Evolutionary conservation across 352 stramenopile species (phyloP).

Genomic region (Pythium scleroteichum): DNA sequence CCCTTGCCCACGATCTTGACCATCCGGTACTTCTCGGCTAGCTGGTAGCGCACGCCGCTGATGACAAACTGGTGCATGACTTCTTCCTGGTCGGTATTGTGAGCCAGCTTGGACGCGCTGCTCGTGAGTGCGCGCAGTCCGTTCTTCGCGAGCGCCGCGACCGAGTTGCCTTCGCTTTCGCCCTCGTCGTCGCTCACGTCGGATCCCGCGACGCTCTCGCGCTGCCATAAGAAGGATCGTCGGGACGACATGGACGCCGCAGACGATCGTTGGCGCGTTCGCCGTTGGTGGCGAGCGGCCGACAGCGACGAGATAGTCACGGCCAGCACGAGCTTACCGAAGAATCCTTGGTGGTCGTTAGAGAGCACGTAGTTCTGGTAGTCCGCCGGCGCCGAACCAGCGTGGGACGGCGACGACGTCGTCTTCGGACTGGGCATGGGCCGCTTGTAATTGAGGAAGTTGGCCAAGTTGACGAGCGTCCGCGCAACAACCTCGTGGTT

Average conservation of each 20-base stretch:
- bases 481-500: slow-evolving; percentile 80
- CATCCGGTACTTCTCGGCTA: slow-evolving; percentile 88
- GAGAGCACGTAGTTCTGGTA: slow-evolving; percentile 76
- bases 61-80: slow-evolving; percentile 91
- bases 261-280: slow-evolving; percentile 41
- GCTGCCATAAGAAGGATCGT: slow-evolving; percentile 24
- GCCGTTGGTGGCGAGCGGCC: slow-evolving; percentile 30
- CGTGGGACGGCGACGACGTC: slow-evolving; percentile 24
- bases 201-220: slow-evolving; percentile 11
- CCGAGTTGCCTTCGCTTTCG: slow-evolving; percentile 18
- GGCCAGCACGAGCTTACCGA: slow-evolving; percentile 71
- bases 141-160: slow-evolving; percentile 26
- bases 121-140: slow-evolving; percentile 25
- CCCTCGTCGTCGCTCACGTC: slow-evolving; percentile 19
- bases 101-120: slow-evolving; percentile 2
- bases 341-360: slow-evolving; percentile 85
- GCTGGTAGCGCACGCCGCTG: slow-evolving; percentile 82
- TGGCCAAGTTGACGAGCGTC: slow-evolving; percentile 82
- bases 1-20: slow-evolving; percentile 89
- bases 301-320: slow-evolving; percentile 72
- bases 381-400: slow-evolving; percentile 14
- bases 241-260: slow-evolving; percentile 12
- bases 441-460: slow-evolving; percentile 60
- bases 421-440: slow-evolving; percentile 21
- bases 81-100: slow-evolving; percentile 37